phyloP scores from a whole-genome alignment of 345 rosid species.

The Boechera stricta region DNA sequence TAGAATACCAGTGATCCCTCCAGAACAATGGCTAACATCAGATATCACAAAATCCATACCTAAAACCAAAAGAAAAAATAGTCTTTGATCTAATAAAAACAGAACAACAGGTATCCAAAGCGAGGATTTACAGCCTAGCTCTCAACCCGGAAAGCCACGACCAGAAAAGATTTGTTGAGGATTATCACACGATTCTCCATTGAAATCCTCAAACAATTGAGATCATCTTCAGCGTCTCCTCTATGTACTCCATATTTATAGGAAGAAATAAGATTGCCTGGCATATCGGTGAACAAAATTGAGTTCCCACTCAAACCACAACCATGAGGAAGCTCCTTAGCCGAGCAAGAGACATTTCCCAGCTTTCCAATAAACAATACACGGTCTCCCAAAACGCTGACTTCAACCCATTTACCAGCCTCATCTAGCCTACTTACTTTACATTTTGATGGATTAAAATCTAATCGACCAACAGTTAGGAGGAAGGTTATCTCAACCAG shows the following conservation, averaged over 20 bases:
- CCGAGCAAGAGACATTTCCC: not conserved
- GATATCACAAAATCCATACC: not conserved
- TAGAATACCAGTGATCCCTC: not conserved
- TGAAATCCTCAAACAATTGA: not conserved
- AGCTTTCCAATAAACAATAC: not conserved
- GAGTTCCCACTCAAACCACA: constrained; percentile 4
- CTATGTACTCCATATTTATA: not conserved
- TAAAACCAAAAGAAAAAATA: not conserved
- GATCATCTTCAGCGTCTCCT: not conserved
- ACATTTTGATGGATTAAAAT: not conserved
- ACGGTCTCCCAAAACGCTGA: not conserved
- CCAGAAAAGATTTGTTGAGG: not conserved
- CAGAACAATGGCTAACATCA: not conserved
- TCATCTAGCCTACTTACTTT: not conserved
- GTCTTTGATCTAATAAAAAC: too few relatives aligned
- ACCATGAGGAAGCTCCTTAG: not conserved
- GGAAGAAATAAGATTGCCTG: not conserved
- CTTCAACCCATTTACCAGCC: not conserved
- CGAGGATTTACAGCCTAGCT: not conserved
- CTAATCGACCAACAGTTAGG: not conserved
- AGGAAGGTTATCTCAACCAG: not conserved
- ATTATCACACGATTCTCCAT: not conserved
- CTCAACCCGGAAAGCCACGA: not conserved
- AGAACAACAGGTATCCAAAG: not conserved
- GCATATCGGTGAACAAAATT: not conserved